Base-by-base conservation (phyloP, 2,329 filamentous ascomycete species). In the Rhinocladiella similis region DNA sequence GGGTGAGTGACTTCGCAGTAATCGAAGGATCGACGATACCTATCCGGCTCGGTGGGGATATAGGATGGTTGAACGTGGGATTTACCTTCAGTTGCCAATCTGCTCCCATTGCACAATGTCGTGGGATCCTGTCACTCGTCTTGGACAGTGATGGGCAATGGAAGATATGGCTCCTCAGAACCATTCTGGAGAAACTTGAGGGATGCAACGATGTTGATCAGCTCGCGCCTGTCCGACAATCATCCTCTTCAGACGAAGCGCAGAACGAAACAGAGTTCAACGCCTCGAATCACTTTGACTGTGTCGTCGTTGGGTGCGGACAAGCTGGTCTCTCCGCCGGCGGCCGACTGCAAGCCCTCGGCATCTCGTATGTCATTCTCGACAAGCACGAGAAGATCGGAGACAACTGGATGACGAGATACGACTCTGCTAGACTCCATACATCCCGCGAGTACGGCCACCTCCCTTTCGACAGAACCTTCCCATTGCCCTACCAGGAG, bases 371-470 rank as follows among this genome's bases (percentile, higher is more conserved):
- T 29, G 62, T 80, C 5, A 68, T 79, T 14, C 66, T 80, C 36
- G 77, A 80, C 38, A 68, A 70, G 20, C 75, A 76, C 36, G 65
- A 65, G 18, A 62, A 70, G 0, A 69, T 80, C 4, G 77, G 77
- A 2, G 75, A 78, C 52, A 77, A 74, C 46, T 80, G 77, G 77
- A 66, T 67, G 1, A 69, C 72, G 43, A 68, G 78, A 47, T 80
- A 80, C 56, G 72, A 75, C 35, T 76, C 76, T 16, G 68, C 75
- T 5, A 73, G 73, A n/a, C 68, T 61, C 13, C 58, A 61, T 38
- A 61, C 58, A 10, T 16, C 35, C 5, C 45, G 47, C 5, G 50
- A 60, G 14, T 57, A 57, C 22, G 43, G 20, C 22, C 65, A 69
- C 48, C 52, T 69, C 14, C 66, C 67, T 1, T 67, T 68, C 36